A percentile compares a stretch with the other conserved stretches of the same genome.
phyloP scores from a whole-genome alignment of 805 yeast genomes.

The Tetrapisispora taiwanensis region DNA sequence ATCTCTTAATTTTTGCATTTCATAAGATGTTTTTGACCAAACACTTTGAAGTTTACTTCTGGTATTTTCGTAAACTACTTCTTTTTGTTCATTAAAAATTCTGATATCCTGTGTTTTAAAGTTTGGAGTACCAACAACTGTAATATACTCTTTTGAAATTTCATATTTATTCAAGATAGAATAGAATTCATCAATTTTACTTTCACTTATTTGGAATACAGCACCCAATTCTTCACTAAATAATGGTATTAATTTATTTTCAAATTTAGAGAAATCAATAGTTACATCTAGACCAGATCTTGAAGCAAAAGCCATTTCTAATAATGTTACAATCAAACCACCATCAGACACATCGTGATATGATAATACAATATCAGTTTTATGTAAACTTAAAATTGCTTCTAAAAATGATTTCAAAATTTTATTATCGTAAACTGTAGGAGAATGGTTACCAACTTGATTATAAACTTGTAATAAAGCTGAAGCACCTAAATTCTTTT shows the following conservation, averaged over 20 bases:
- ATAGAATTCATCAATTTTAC: slow-evolving; percentile 46
- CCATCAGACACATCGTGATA: slow-evolving; percentile 97
- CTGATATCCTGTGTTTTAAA: slow-evolving; percentile 40
- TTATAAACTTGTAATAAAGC: slow-evolving; percentile 89
- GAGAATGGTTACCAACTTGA: slow-evolving; percentile 74
- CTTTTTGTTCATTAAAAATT: slow-evolving; percentile 34
- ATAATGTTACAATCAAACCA: slow-evolving; percentile 74
- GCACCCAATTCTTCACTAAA: slow-evolving; percentile 95
- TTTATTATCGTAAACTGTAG: slow-evolving; percentile 64
- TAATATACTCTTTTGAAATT: slow-evolving; percentile 43
- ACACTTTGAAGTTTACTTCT: slow-evolving; percentile 67
- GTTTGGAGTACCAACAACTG: slow-evolving; percentile 61
- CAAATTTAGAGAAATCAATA: slow-evolving; percentile 29
- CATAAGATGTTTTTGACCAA: slow-evolving; percentile 85
- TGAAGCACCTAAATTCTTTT: slow-evolving; percentile 76
- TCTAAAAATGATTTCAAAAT: slow-evolving; percentile 60
- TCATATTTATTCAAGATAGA: slow-evolving; percentile 48
- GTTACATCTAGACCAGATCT: slow-evolving; percentile 68
- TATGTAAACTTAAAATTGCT: slow-evolving; percentile 64
- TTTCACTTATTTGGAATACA: slow-evolving; percentile 70
- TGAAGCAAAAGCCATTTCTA: slow-evolving; percentile 96
- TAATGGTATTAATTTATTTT: slow-evolving; percentile 43
- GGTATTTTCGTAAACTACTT: slow-evolving; percentile 37
- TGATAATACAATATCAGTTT: slow-evolving; percentile 56
- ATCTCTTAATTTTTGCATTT: slow-evolving; percentile 85